Percentiles rank a stretch among this genome's conserved stretches.
Conservation (phyloP, 2,329 filamentous ascomycete genomes). For the Plectosphaerella plurivora region DNA sequence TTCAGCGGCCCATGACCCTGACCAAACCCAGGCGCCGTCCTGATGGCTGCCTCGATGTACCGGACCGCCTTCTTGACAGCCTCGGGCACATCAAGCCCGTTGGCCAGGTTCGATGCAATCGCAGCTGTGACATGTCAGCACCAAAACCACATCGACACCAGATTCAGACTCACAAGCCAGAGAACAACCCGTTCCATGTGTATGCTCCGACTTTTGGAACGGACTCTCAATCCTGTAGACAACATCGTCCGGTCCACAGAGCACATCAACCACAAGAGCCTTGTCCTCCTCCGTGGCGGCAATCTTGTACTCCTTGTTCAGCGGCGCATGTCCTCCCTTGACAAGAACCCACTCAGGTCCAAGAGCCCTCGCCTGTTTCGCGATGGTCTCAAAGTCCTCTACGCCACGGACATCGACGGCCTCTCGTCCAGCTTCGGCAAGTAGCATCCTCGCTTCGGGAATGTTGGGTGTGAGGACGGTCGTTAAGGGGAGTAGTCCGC, state of each 20-base stretch:
- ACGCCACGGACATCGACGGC: constrained; percentile 44
- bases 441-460: constrained; percentile 65
- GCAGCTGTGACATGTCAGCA: constrained; percentile 48
- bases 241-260: constrained; percentile 57
- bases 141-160: no score
- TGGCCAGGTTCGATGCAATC: constrained; percentile 68
- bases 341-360: constrained; percentile 79
- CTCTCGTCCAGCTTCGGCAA: constrained; percentile 45
- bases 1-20: constrained; percentile 69
- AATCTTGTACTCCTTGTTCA: constrained; percentile 57
- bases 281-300: constrained; percentile 56
- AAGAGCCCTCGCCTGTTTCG: constrained; percentile 58
- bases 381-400: constrained; percentile 65
- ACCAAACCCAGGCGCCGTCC: constrained; percentile 57
- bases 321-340: constrained; percentile 87
- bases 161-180: constrained; percentile 65
- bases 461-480: constrained; percentile 74
- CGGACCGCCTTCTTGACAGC: constrained; percentile 65
- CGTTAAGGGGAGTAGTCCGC: constrained; percentile 58
- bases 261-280: constrained; percentile 69
- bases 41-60: constrained; percentile 70
- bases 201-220: constrained; percentile 72
- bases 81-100: constrained; percentile 47
- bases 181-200: constrained; percentile 92
- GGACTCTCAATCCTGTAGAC: constrained; percentile 61